phyloP scores from a whole-genome alignment of 805 yeast species.

The Ogataea henricii region DNA sequence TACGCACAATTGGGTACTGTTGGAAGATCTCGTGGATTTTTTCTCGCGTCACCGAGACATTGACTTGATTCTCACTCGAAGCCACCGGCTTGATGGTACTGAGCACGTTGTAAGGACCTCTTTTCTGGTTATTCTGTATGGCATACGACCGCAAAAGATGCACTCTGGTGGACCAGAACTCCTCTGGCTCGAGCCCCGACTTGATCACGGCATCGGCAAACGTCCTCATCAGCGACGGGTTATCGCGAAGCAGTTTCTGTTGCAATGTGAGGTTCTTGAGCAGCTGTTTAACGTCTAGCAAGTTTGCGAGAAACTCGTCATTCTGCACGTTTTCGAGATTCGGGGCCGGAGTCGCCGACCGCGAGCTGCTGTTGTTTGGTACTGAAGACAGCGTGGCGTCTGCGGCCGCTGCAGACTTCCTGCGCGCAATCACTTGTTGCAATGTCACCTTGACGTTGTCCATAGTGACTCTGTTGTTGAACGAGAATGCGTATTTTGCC shows the following conservation, averaged over 20 bases:
- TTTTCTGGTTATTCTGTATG: conserved; percentile 75
- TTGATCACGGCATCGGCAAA: conserved; percentile 88
- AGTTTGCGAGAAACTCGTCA: conserved; percentile 34
- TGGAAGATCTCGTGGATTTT: conserved; percentile 86
- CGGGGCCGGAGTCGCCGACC: conserved; percentile 19
- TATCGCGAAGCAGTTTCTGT: conserved; percentile 70
- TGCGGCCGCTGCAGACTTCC: conserved; percentile 53
- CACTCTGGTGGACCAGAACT: conserved; percentile 85
- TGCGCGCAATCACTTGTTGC: conserved; percentile 69
- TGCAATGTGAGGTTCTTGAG: conserved; percentile 76
- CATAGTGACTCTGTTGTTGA: conserved; percentile 74
- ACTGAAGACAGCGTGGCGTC: conserved; percentile 28
- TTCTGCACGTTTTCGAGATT: conserved; percentile 20
- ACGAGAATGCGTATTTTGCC: conserved; percentile 51
- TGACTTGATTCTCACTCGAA: conserved; percentile 87
- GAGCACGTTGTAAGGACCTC: conserved; percentile 91
- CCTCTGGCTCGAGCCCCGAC: conserved; percentile 71
- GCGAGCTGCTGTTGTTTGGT: conserved; percentile 8
- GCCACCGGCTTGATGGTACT: conserved; percentile 95
- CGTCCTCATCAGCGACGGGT: conserved; percentile 65
- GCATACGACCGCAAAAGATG: conserved; percentile 85
- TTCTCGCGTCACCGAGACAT: conserved; percentile 88
- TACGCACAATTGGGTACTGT: conserved; percentile 88
- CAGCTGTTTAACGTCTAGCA: conserved; percentile 58
- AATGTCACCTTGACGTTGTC: conserved; percentile 67